Evolutionary conservation across 2,329 filamentous ascomycete genomes (phyloP).

Genomic region (Neofusicoccum cordaticola): DNA sequence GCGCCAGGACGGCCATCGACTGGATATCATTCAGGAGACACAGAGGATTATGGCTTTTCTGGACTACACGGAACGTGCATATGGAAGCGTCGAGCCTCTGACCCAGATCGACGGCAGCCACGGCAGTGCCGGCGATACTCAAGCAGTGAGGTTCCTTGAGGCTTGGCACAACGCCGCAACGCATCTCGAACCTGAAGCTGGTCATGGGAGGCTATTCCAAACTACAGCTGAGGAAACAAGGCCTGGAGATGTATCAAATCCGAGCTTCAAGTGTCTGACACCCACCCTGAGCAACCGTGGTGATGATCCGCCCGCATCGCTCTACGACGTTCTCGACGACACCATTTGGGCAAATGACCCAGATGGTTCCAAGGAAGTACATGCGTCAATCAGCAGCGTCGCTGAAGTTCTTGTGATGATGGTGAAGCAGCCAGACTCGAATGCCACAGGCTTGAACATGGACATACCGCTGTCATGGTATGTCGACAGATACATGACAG

Average conservation of each 20-base stretch:
- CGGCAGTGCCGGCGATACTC: conserved; percentile 27
- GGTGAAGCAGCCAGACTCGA: conserved; percentile 30
- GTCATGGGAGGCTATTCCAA: conserved; percentile 45
- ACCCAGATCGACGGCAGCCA: conserved; percentile 39
- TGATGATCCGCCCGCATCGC: conserved; percentile 36
- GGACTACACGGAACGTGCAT: conserved; percentile 56
- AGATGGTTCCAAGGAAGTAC: conserved; percentile 31
- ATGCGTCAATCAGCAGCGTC: conserved; percentile 30
- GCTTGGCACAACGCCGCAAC: conserved; percentile 49
- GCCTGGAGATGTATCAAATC: not conserved
- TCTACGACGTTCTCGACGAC: conserved; percentile 55
- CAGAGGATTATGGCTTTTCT: conserved; percentile 63
- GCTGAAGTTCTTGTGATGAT: conserved; percentile 56
- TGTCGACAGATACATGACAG: conserved; percentile 56
- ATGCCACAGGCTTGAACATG: conserved; percentile 41
- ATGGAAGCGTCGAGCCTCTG: conserved; percentile 56
- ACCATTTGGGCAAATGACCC: conserved; percentile 47
- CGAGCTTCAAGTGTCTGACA: conserved; percentile 29
- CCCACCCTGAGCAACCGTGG: conserved; percentile 25
- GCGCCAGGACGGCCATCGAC: conserved; percentile 36
- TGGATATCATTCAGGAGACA: conserved; percentile 54
- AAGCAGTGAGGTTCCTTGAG: conserved; percentile 43
- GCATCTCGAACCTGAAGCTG: conserved; percentile 40
- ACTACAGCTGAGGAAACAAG: conserved; percentile 37
- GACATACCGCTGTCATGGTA: conserved; percentile 55